Evolutionary conservation across 768 basidiomycete species (phyloP).

Genomic region (Cystofilobasidium bisporidii): DNA sequence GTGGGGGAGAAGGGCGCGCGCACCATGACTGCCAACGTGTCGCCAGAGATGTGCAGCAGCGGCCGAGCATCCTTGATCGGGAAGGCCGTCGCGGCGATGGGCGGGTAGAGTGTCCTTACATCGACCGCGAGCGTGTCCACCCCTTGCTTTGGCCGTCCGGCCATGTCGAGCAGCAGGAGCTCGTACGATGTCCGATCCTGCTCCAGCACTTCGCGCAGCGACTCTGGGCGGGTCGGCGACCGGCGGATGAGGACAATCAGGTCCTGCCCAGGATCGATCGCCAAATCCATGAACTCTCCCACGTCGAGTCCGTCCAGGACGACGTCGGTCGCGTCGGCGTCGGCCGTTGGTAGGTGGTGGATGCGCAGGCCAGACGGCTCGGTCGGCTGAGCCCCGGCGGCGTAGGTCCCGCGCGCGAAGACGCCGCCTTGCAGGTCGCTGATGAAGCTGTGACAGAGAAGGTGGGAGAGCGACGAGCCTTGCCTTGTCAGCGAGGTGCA

Average conservation of each 20-base stretch:
- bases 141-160: background rate
- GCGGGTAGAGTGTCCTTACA: background rate
- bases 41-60: background rate
- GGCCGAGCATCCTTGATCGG: background rate
- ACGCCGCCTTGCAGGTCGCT: conserved; percentile 4
- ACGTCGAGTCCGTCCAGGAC: background rate
- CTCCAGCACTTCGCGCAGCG: background rate
- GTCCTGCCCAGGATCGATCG: conserved; percentile 5
- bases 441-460: background rate
- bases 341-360: background rate
- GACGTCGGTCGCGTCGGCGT: background rate
- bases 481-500: too few species aligned
- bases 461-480: too few species aligned
- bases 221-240: background rate
- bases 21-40: background rate
- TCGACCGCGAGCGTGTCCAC: background rate
- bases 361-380: background rate
- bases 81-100: too few species aligned
- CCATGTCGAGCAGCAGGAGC: background rate
- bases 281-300: background rate
- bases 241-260: conserved; percentile 1
- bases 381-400: background rate
- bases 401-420: background rate
- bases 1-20: too few species aligned
- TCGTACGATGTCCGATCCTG: background rate